Conservation (phyloP, 257 asterid genomes). For the Nicotiana obtusifolia region DNA sequence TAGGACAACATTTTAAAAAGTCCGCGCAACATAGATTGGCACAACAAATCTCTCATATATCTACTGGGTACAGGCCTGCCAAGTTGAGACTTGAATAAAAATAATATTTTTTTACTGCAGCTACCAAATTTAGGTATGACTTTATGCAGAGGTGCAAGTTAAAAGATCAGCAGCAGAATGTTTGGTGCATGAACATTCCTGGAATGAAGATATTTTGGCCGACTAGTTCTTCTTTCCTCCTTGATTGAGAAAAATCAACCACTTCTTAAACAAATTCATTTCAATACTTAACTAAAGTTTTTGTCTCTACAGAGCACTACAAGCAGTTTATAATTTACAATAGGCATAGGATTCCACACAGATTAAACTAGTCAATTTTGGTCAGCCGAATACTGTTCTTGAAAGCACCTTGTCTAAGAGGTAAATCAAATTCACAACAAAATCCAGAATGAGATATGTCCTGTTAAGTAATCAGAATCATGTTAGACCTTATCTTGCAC, state of each 20-base stretch:
- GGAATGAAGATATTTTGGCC: background rate
- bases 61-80: background rate
- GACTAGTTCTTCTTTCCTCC: background rate
- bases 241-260: background rate
- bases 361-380: background rate
- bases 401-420: background rate
- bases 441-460: background rate
- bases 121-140: background rate
- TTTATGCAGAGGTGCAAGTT: background rate
- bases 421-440: background rate
- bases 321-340: background rate
- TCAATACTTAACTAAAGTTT: background rate
- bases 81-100: background rate
- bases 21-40: too few species aligned
- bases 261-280: background rate
- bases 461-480: background rate
- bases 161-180: background rate
- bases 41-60: background rate
- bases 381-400: background rate
- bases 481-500: background rate
- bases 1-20: too few species aligned
- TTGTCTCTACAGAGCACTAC: background rate
- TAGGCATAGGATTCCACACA: background rate
- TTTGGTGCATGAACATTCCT: constrained; percentile 1
- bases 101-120: background rate